Evolutionary conservation across 1,284 basidiomycete genomes (phyloP).

Genomic region (Earliella scabrosa): DNA sequence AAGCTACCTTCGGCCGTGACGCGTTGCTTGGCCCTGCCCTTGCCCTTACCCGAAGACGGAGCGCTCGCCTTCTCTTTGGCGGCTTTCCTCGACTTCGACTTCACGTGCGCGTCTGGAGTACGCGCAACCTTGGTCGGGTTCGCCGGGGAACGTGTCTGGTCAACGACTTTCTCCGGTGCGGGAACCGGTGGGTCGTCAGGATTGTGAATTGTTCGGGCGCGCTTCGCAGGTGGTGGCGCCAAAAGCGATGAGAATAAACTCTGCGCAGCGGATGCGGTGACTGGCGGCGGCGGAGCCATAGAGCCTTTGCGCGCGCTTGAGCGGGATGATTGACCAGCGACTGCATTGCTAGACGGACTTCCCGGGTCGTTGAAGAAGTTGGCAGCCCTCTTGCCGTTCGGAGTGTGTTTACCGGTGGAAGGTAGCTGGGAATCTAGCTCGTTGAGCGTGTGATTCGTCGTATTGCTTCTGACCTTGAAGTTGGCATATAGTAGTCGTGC

Average conservation of each 20-base stretch:
- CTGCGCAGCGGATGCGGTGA: slow-evolving; percentile 48
- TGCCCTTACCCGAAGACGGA: slow-evolving; percentile 55
- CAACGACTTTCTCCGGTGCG: slow-evolving; percentile 45
- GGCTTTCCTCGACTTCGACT: slow-evolving; percentile 31
- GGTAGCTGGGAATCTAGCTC: slow-evolving; percentile 65
- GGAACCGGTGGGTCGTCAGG: slow-evolving; percentile 68
- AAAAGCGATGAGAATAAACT: slow-evolving; percentile 75
- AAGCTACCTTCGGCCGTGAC: slow-evolving; percentile 24
- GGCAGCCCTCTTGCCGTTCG: slow-evolving; percentile 37
- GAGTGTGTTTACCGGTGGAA: slow-evolving; percentile 32
- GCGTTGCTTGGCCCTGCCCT: slow-evolving; percentile 38
- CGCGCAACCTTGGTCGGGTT: slow-evolving; percentile 27
- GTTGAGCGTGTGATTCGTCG: slow-evolving; percentile 63
- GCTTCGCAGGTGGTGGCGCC: slow-evolving; percentile 72
- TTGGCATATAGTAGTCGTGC: slow-evolving; percentile 79
- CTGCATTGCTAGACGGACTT: slow-evolving; percentile 12
- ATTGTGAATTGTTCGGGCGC: slow-evolving; percentile 75
- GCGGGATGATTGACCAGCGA: slow-evolving; percentile 28
- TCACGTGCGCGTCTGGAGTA: slow-evolving; percentile 36
- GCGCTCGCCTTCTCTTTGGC: slow-evolving; percentile 39
- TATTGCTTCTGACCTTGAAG: slow-evolving; percentile 77
- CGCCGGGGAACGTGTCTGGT: slow-evolving; percentile 31
- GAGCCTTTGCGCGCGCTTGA: slow-evolving; percentile 41
- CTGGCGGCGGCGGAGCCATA: slow-evolving; percentile 53
- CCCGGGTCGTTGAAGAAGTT: slow-evolving; percentile 54